Evolutionary conservation across 768 basidiomycete species (phyloP), one percentile per base, ranked within the genome.

Genomic region (Trametes coccinea): DNA sequence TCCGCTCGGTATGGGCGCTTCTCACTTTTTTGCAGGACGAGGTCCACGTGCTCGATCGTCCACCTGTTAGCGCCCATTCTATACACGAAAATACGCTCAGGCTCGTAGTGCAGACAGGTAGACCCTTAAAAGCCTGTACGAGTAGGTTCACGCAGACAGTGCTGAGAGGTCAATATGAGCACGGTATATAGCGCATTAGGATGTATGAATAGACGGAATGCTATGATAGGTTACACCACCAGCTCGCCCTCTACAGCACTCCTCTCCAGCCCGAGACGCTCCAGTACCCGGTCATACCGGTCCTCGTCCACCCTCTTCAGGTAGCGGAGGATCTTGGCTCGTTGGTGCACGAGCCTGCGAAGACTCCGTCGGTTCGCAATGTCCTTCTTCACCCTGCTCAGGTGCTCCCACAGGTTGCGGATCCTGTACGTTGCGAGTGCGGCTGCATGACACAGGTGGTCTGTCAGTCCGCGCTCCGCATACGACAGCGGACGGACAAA

Each of bases 191-290:
- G 27, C 16, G 40, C 31, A 54, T 53, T 58, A 62, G 33, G 51
- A 31, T 59, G 55, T 41, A 16, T 49, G 49, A 34, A 52, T 59
- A 59, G 49, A 7, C 13, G 4, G 33, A 29, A 9, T 7, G 39
- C 50, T 50, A 5, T 10, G 49, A 8, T 59, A 54, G 39, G 49
- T 77, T 77, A 90, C 54, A 95, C 82, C 56, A 92, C 81, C 40
- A 98, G 77, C 72, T 98, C 95, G 44, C 95, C 95, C 74, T 97
- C 94, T 1, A 98, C 92, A 40, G 88, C 86, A 62, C 80, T 80
- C 34, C 84, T 80, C 65, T 95, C 90, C 22, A 98, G 72, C 3
- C 89, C 95, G 29, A 97, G 77, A 61, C 87, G 84, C 48, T 81
- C 78, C 53, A 98, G 80, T 29, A 91, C 69, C 14, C 74, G 76